Percentiles rank a stretch among this genome's conserved stretches.
Evolutionary conservation across 2,329 filamentous ascomycete genomes (phyloP).

Genomic region (Atkinsonella hypoxylon): DNA sequence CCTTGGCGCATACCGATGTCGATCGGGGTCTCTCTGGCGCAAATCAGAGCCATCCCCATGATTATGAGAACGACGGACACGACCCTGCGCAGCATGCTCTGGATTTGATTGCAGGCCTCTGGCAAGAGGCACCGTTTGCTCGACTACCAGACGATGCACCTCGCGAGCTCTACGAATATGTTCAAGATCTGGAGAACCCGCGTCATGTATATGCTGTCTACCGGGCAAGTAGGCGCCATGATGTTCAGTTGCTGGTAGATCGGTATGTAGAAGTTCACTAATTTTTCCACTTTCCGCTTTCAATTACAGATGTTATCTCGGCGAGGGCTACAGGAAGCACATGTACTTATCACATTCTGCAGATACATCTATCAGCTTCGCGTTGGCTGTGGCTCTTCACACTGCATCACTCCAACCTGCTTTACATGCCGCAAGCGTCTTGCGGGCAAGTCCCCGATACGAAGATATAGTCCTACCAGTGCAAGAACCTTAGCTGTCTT

Average conservation of each 20-base stretch:
- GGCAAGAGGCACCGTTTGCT: conserved; percentile 49
- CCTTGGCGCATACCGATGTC: conserved; percentile 6
- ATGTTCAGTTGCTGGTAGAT: conserved; percentile 56
- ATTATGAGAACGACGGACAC: conserved; percentile 2
- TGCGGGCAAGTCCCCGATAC: conserved; percentile 54
- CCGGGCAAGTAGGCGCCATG: conserved; percentile 46
- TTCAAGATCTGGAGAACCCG: conserved; percentile 49
- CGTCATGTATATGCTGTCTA: conserved; percentile 49
- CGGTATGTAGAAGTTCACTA: conserved; percentile 32
- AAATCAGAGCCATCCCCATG: neutral
- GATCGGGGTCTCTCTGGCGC: conserved; percentile 5
- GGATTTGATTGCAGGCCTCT: conserved; percentile 44
- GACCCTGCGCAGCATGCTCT: conserved; percentile 20
- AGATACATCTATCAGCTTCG: conserved; percentile 77
- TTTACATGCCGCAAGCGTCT: conserved; percentile 64
- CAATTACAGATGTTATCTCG: neutral
- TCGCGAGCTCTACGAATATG: conserved; percentile 39
- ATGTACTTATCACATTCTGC: conserved; percentile 1
- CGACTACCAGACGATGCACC: conserved; percentile 50
- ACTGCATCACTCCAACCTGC: conserved; percentile 67
- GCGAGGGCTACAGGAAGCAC: neutral
- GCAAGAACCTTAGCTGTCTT: conserved; percentile 71
- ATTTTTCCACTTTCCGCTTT: neutral
- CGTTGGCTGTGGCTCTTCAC: conserved; percentile 58
- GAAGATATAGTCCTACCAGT: conserved; percentile 69